These are phyloP conservation scores for Guadua angustifolia DNA, from an alignment of 176 grass and related monocot genomes.

Conservation along the genomic window DNA sequence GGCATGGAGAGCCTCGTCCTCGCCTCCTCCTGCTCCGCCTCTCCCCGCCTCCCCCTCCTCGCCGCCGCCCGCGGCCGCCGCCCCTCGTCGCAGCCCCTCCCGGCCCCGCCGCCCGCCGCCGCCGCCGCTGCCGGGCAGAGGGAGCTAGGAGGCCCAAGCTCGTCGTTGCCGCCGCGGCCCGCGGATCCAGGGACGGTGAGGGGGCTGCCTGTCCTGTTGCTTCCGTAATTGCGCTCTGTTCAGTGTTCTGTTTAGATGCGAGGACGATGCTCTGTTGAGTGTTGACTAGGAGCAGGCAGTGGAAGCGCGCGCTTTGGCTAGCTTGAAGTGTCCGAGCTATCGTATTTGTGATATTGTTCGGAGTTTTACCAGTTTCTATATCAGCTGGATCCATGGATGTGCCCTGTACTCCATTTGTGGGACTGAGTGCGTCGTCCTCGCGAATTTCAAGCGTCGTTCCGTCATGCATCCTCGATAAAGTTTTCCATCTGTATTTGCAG, in stretches of 20 bases:
- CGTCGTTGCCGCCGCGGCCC: constrained; percentile 37
- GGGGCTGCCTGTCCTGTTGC: neutral
- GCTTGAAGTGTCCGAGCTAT: neutral
- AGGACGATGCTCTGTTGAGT: constrained; percentile 13
- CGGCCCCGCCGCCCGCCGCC: neutral
- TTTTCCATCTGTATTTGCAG: neutral
- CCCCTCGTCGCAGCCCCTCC: neutral
- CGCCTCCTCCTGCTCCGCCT: constrained; percentile 55
- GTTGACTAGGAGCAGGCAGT: neutral
- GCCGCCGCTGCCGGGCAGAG: constrained; percentile 9
- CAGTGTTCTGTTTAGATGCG: neutral
- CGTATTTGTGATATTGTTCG: neutral
- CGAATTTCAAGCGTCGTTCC: neutral
- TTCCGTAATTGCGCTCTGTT: neutral
- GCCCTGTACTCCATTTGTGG: neutral
- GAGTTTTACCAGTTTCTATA: neutral
- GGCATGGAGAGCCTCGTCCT: constrained; percentile 73
- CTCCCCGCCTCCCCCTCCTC: constrained; percentile 35
- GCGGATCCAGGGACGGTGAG: constrained; percentile 59
- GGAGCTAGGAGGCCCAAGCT: constrained; percentile 37
- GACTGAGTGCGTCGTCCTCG: neutral
- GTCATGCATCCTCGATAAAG: neutral
- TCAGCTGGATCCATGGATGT: neutral
- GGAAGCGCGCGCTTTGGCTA: neutral
- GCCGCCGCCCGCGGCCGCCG: constrained; percentile 33